Conservation (phyloP, 2,329 filamentous ascomycete genomes). For the Colletotrichum sp. region DNA sequence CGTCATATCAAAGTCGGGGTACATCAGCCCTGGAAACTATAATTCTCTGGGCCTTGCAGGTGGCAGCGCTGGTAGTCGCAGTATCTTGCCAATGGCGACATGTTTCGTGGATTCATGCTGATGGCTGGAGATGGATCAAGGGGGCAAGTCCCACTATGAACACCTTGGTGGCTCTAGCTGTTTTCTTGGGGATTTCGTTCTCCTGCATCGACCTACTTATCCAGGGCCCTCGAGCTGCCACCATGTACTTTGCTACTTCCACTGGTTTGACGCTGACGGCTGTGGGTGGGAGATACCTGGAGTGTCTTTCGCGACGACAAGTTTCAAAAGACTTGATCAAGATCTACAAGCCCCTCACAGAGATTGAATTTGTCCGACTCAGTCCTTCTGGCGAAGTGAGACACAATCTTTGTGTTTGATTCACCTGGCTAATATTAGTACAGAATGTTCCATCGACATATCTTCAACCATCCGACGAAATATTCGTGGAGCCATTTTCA, state of each 20-base stretch:
- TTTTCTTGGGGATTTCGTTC: background rate
- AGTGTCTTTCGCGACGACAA: background rate
- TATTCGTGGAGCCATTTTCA: background rate
- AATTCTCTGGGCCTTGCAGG: background rate
- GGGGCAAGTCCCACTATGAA: background rate
- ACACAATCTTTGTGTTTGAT: background rate
- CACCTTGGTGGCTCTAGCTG: background rate
- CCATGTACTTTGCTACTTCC: background rate
- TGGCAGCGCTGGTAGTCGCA: background rate
- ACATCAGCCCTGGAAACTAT: background rate
- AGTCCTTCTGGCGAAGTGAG: background rate
- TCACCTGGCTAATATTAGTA: background rate
- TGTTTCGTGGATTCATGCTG: background rate
- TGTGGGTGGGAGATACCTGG: background rate
- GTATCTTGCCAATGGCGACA: background rate
- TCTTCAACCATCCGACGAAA: background rate
- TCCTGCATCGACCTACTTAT: background rate
- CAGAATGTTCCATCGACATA: background rate
- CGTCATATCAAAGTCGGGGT: background rate
- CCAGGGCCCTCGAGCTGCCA: background rate
- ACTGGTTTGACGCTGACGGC: background rate
- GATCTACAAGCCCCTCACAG: background rate
- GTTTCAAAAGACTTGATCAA: background rate
- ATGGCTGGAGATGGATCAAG: background rate
- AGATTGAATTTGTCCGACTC: background rate